Base-by-base conservation (phyloP, 73 alveolate genomes). In the Durusdinium trenchii region DNA sequence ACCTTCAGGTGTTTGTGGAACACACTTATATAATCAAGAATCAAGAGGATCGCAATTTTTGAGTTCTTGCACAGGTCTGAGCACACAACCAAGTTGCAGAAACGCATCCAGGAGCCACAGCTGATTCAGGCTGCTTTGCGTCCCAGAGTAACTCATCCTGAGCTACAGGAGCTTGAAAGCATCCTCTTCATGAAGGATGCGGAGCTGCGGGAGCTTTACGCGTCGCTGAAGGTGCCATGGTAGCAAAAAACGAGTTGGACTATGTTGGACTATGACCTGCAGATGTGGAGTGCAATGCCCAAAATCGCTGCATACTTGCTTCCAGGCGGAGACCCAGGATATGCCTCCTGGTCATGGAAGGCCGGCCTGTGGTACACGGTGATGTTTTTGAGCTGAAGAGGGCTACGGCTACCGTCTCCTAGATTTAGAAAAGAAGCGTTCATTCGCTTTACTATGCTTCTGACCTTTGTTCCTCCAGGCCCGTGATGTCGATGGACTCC, bases 161-260 rank as follows among this genome's bases (percentile, higher is more conserved):
- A 14, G n/a, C 32, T 69, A 23, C 75, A 91, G 98, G 98, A 91
- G 78, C 64, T 91, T 52, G 98, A 91, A 78, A 78, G 83, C 89
- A 91, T 91, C 90, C 89, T 91, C 28, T 69, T 78, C 98, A 36
- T n/a, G 89, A 91, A 78, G 51, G 98, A 91, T 54, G 98, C 90
- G 40, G 98, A 91, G 60, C 89, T 91, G n/a, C 82, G 82, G 43
- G 98, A 91, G 75, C 90, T 91, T 30, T 91, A 84, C 30, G 30
- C 71, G 6, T 14, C 50, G 50, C 91, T 81, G 71, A 47, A 81
- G n/a, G 12, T 48, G 90, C 69, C 90, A 0, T 4, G 71, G 47
- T 5, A 32, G 35, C 12, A 48, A 4, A 23, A 23, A 57, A 57
- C 32, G 12, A 16, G 12, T 12, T 12, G 32, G 32, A 57, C 12